Evolutionary conservation across 1,284 basidiomycete species (phyloP), one percentile per base, ranked within the genome.

Genomic region (Lentinula novae-zelandiae): DNA sequence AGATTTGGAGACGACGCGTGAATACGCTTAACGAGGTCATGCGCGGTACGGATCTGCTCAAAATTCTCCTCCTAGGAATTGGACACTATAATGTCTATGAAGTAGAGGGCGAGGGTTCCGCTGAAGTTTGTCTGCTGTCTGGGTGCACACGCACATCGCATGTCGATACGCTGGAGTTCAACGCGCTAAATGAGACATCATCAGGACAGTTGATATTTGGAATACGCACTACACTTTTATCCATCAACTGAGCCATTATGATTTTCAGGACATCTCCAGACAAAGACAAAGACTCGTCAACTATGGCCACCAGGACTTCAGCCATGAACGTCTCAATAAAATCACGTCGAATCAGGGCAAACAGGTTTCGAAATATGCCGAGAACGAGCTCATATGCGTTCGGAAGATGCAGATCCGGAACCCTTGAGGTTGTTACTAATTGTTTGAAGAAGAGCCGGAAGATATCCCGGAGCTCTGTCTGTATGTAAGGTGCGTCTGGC

Each of bases 401-500:
- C 0, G 90, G 90, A 5, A 98, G 82, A 73, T 98, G 81, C 1
- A 82, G 78, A 67, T 88, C 86, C 0, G 86, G 73, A 22, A 2
- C 85, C 83, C 67, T 87, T 90, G 68, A 97, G 85, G 9, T 92
- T 88, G 3, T 79, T 79, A 4, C 81, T 79, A 62, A 98, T 72
- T 96, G 95, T 27, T 85, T 81, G 70, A 95, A 86, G 80, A 97
- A 93, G 82, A 98, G 97, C 69, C 93, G 86, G 75, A 98, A 98
- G 70, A 98, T 95, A 73, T 96, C 93, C 76, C 91, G 82, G 44
- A 98, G 85, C 72, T 98, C 93, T 52, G 82, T 76, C 55, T 88
- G 87, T 3, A 89, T 96, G 72, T 96, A 99, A 10, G 97, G 97
- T 34, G 97, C 96, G 71, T 98, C 94, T 1, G 97, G 97, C 0